These are phyloP conservation scores for Saccharum spontaneum DNA, from an alignment of 176 grass and related monocot genomes.

Conservation along the genomic window DNA sequence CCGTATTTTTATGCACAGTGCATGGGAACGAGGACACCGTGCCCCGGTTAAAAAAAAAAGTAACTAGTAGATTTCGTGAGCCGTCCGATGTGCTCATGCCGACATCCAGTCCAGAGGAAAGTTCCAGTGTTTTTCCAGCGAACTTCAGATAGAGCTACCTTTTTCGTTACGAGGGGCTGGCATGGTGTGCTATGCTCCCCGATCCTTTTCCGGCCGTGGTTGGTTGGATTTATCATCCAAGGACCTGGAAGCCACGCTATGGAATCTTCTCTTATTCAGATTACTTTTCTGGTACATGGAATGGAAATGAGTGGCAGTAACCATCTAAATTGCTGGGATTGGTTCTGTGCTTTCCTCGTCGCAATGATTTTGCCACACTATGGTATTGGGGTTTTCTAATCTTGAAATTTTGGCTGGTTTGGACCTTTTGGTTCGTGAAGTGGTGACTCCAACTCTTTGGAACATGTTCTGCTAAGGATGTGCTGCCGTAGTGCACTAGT, in stretches of 20 bases:
- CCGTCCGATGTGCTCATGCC: not conserved
- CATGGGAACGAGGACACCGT: too few relatives aligned
- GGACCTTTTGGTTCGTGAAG: not conserved
- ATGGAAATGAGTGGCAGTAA: not conserved
- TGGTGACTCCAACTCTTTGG: not conserved
- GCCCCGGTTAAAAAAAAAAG: too few relatives aligned
- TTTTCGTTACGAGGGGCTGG: not conserved
- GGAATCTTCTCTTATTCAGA: slow-evolving; percentile 25
- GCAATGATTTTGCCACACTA: not conserved
- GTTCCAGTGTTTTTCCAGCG: not conserved
- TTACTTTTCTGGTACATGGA: slow-evolving; percentile 26
- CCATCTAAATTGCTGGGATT: not conserved
- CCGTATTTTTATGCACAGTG: too few relatives aligned
- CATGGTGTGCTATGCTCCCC: not conserved
- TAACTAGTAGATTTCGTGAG: too few relatives aligned
- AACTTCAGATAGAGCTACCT: not conserved
- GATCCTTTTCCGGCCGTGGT: not conserved
- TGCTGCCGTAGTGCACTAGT: not conserved
- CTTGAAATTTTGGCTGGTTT: not conserved
- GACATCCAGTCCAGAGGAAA: not conserved
- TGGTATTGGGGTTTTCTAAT: not conserved
- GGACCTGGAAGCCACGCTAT: not conserved
- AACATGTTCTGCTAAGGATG: not conserved
- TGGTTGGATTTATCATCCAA: slow-evolving; percentile 4
- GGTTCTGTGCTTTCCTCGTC: not conserved